Evolutionary conservation across 2,329 filamentous ascomycete species (phyloP), one percentile per base, ranked within the genome.

Genomic region (Colletotrichum cuscutae): DNA sequence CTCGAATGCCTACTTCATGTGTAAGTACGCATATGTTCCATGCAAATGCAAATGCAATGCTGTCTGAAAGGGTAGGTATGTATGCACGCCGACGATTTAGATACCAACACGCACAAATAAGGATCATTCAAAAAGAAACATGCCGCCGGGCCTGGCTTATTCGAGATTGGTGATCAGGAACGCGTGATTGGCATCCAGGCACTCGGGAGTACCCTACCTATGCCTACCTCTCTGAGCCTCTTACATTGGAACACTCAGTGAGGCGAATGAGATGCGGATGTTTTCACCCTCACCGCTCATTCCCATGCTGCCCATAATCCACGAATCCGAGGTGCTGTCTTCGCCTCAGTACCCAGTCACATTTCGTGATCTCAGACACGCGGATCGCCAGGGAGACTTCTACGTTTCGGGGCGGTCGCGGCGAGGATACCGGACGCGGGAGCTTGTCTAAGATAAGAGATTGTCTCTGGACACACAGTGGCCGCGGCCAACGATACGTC

Each of bases 221-320:
- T 19, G 13, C 42, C 37, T 42, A 42, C 13, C 37, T 15, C 13
- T 42, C 37, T 42, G 37, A 19, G 30, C 12, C 9, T 32, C 56
- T 11, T 53, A 24, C 5, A 66, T 65, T 58, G 22, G 61, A 54
- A 42, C 15, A 19, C 28, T 49, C 6, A 35, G 30, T 9, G 46
- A 26, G 62, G 35, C 65, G 65, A 65, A 61, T 56, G 54, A 22
- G 42, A n/a, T 15, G 67, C n/a, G 22, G 28, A 13, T 53, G 60
- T n/a, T 30, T 69, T 53, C 22, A 56, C n/a, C 19, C 12, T 70
- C 70, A 70, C 70, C 70, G 70, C 70, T 72, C 54, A 70, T 70
- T 65, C 60, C 46, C 3, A 11, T 22, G 19, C 19, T 13, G 19
- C 26, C 26, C 42, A 19, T 19, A 56, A 56, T 28, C 53, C 26